Percentiles rank a stretch among this genome's conserved stretches.
Evolutionary conservation across 1,284 basidiomycete species (phyloP).

Genomic region (Filobasidium uniguttulatum): DNA sequence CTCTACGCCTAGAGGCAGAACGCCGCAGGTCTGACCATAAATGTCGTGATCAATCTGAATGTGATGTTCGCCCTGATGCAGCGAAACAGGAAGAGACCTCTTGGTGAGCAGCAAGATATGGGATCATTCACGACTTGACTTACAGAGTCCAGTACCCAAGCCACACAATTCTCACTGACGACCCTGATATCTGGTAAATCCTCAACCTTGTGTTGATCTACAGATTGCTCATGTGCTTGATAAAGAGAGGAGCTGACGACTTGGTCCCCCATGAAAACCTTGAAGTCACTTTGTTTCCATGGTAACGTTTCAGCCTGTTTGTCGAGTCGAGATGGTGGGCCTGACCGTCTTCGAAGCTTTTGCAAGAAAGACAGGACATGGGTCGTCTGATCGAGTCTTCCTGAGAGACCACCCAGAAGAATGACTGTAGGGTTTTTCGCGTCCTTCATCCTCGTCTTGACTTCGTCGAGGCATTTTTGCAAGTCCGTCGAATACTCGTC

Average conservation of each 20-base stretch:
- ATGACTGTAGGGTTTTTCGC: constrained; percentile 43
- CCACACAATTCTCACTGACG: constrained; percentile 72
- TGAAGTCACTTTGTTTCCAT: neutral
- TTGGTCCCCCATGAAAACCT: constrained; percentile 1
- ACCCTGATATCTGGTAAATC: constrained; percentile 46
- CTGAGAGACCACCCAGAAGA: constrained; percentile 75
- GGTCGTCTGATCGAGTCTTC: constrained; percentile 84
- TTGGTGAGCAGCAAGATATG: constrained; percentile 3
- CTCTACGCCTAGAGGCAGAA: constrained; percentile 75
- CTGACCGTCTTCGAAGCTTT: constrained; percentile 42
- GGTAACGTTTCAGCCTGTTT: neutral
- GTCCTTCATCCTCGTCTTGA: constrained; percentile 42
- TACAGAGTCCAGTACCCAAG: constrained; percentile 73
- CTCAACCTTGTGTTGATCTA: neutral
- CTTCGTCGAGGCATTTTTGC: constrained; percentile 68
- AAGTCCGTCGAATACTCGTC: constrained; percentile 83
- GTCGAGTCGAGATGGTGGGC: too few relatives aligned
- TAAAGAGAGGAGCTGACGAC: neutral
- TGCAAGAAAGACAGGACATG: constrained; percentile 77
- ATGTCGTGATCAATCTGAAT: constrained; percentile 58
- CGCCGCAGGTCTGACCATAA: constrained; percentile 79
- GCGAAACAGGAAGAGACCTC: neutral
- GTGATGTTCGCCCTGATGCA: constrained; percentile 56
- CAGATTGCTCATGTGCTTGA: neutral
- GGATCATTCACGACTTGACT: constrained; percentile 19